Percentiles rank a stretch among this genome's conserved stretches.
These are phyloP conservation scores for Xylaria curta DNA, from an alignment of 495 filamentous ascomycete species.

Conservation along the genomic window DNA sequence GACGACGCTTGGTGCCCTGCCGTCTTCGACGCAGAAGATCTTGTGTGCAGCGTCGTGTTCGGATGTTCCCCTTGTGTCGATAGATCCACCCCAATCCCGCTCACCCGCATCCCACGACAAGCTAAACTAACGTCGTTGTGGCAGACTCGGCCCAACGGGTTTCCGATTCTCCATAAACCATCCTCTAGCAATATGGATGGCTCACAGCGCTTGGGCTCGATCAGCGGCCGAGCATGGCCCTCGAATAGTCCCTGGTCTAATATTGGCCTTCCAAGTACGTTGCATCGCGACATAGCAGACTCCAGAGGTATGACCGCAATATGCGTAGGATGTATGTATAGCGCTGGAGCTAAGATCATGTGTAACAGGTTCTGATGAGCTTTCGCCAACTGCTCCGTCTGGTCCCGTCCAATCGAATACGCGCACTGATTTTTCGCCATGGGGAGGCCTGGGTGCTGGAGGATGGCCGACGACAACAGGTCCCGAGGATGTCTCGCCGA, in stretches of 20 bases:
- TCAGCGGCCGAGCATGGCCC: slow-evolving; percentile 58
- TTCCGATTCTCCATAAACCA: slow-evolving; percentile 42
- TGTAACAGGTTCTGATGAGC: slow-evolving; percentile 44
- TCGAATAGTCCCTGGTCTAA: slow-evolving; percentile 67
- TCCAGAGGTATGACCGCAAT: slow-evolving; percentile 52
- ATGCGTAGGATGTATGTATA: background rate
- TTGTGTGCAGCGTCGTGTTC: background rate
- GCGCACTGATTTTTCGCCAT: slow-evolving; percentile 28
- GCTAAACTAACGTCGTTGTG: slow-evolving; percentile 29
- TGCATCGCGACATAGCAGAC: slow-evolving; percentile 46
- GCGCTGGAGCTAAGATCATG: slow-evolving; percentile 32
- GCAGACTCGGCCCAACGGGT: slow-evolving; percentile 46
- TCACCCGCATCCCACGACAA: background rate
- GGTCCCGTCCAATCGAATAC: slow-evolving; percentile 34
- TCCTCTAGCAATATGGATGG: background rate
- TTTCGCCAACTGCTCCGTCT: slow-evolving; percentile 37
- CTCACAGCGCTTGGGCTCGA: slow-evolving; percentile 40
- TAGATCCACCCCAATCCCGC: background rate
- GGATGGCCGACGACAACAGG: slow-evolving; percentile 25
- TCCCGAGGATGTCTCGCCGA: slow-evolving; percentile 33
- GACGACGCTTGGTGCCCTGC: background rate
- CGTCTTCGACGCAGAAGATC: background rate
- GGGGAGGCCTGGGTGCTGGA: slow-evolving; percentile 27
- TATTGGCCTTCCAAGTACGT: slow-evolving; percentile 54
- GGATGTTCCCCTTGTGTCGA: background rate